Percentiles rank a stretch among this genome's conserved stretches.
Conservation (phyloP, 306 rosid genomes). For the Ormosia emarginata region DNA sequence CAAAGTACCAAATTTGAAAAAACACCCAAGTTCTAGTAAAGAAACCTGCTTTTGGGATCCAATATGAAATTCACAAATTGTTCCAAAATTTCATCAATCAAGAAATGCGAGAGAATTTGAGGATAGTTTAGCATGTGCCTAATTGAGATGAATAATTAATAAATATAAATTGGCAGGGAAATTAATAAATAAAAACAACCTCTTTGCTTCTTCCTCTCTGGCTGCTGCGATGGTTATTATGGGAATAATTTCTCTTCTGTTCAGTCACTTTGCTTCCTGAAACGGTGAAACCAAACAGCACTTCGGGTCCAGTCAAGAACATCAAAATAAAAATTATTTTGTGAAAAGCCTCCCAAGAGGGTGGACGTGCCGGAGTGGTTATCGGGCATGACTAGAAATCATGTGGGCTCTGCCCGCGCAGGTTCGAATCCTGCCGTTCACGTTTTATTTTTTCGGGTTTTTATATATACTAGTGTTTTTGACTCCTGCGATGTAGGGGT, state of each 20-base stretch:
- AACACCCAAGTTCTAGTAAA: background rate
- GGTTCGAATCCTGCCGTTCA: conserved; percentile 78
- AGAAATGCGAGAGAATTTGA: background rate
- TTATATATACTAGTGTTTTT: too few relatives aligned
- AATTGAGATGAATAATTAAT: background rate
- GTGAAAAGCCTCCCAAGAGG: too few relatives aligned
- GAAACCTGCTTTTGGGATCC: conserved; percentile 2
- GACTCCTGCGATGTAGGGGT: too few relatives aligned
- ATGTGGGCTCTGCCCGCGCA: conserved; percentile 74
- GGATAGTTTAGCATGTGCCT: background rate
- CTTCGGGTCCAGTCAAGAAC: background rate
- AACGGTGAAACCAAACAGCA: background rate
- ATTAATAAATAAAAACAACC: background rate
- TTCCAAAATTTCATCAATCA: background rate
- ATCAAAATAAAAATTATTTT: too few relatives aligned
- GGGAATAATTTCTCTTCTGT: background rate
- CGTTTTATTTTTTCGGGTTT: too few relatives aligned
- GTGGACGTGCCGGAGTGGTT: conserved; percentile 80
- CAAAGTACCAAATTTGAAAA: background rate
- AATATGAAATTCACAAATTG: background rate
- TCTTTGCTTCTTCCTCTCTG: background rate
- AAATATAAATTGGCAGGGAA: background rate
- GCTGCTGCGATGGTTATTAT: background rate
- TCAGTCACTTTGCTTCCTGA: background rate
- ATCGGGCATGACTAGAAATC: conserved; percentile 77